Conservation (phyloP, 148 eudicot species). For the Silene uniflora region DNA sequence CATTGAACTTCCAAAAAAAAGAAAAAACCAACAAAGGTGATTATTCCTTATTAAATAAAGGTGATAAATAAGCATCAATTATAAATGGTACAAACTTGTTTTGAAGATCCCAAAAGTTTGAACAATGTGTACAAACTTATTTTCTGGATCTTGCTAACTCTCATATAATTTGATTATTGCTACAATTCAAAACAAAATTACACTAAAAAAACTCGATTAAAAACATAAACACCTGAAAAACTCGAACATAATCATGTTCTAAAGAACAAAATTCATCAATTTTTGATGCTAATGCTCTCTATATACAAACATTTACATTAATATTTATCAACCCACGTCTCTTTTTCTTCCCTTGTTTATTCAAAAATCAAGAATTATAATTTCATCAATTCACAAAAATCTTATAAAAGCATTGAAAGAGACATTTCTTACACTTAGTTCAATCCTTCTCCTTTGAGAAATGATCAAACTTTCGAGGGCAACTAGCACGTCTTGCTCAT, state of each 20-base stretch:
- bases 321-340: not conserved
- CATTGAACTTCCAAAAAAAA: too few species aligned
- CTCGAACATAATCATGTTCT: not conserved
- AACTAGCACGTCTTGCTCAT: not conserved
- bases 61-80: too few species aligned
- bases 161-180: not conserved
- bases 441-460: slow-evolving; percentile 1
- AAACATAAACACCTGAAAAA: not conserved
- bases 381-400: slow-evolving; percentile 3
- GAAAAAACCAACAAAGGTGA: too few species aligned
- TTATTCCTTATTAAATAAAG: too few species aligned
- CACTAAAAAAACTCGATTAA: not conserved
- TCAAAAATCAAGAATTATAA: not conserved
- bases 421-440: not conserved
- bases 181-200: not conserved
- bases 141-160: too few species aligned
- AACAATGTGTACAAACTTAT: too few species aligned
- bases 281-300: not conserved
- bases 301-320: slow-evolving; percentile 10
- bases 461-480: not conserved
- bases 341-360: not conserved
- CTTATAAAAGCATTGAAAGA: not conserved
- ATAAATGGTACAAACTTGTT: too few species aligned
- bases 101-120: too few species aligned
- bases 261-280: slow-evolving; percentile 1